Conservation (phyloP, 768 basidiomycete species). For the Ramaria sp. region DNA sequence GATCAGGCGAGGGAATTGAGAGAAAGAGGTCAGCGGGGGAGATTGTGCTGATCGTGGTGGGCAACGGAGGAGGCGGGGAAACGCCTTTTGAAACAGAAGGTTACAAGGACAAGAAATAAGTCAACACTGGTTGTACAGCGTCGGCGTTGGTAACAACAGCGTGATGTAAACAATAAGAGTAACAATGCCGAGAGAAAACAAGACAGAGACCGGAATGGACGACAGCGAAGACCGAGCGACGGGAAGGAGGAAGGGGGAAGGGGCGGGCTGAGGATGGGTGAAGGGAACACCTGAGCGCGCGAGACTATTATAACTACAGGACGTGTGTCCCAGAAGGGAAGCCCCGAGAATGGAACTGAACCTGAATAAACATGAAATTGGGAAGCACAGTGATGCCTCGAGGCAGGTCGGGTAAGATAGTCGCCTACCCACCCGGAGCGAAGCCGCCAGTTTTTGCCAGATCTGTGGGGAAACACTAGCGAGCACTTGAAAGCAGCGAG, state of each 20-base stretch:
- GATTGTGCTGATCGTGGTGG: constrained; percentile 9
- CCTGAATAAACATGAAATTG: neutral
- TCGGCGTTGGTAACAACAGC: constrained; percentile 18
- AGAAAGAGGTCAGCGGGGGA: constrained; percentile 8
- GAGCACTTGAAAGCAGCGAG: too few relatives aligned
- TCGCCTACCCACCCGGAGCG: neutral
- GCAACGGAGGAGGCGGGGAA: constrained; percentile 4
- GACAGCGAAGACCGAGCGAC: constrained; percentile 19
- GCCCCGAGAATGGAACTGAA: too few relatives aligned
- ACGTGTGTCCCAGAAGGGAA: neutral
- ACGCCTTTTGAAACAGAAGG: constrained; percentile 13
- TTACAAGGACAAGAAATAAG: constrained; percentile 18
- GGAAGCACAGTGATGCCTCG: neutral
- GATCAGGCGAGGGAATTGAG: constrained; percentile 8
- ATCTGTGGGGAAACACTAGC: too few relatives aligned
- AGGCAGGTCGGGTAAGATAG: neutral
- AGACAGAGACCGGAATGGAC: constrained; percentile 22
- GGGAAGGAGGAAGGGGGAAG: constrained; percentile 11
- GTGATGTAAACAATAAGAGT: constrained; percentile 19
- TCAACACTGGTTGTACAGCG: constrained; percentile 20
- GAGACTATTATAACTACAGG: neutral
- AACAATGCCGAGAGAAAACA: constrained; percentile 29
- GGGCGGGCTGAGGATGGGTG: neutral
- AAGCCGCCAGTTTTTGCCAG: too few relatives aligned
- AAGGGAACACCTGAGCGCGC: neutral